Percentiles rank a stretch among this genome's conserved stretches.
These are phyloP conservation scores for Keithomyces neogunnii DNA, from an alignment of 2,329 filamentous ascomycete genomes.

Conservation along the genomic window DNA sequence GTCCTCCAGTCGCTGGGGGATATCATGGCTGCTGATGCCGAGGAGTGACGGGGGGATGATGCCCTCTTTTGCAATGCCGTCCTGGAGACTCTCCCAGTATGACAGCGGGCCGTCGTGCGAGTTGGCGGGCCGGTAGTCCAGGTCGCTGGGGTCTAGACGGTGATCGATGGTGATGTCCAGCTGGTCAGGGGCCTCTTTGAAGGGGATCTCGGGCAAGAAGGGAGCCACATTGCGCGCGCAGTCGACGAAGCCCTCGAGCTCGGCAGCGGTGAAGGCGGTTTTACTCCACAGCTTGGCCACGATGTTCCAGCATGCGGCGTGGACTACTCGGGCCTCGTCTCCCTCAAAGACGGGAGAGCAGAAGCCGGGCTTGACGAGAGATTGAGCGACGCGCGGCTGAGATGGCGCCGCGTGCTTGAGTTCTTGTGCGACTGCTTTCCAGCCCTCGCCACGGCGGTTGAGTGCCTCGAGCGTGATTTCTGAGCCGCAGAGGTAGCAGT, in stretches of 20 bases:
- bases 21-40: background rate
- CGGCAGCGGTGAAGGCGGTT: slow-evolving; percentile 3
- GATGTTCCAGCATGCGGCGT: slow-evolving; percentile 8
- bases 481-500: slow-evolving; percentile 7
- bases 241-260: slow-evolving; percentile 8
- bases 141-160: slow-evolving; percentile 2
- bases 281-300: slow-evolving; percentile 5
- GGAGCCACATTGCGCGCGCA: slow-evolving; percentile 4
- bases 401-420: slow-evolving; percentile 4
- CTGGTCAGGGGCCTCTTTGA: slow-evolving; percentile 6
- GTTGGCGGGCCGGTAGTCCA: slow-evolving; percentile 1
- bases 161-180: slow-evolving; percentile 8
- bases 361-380: slow-evolving; percentile 5
- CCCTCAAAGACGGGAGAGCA: background rate
- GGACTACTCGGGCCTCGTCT: slow-evolving; percentile 5
- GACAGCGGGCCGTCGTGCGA: background rate
- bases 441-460: slow-evolving; percentile 2
- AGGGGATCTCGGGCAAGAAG: slow-evolving; percentile 6
- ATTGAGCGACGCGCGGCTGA: background rate
- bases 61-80: slow-evolving; percentile 2
- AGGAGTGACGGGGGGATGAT: slow-evolving; percentile 5
- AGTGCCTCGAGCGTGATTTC: slow-evolving; percentile 4
- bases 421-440: slow-evolving; percentile 6
- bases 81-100: slow-evolving; percentile 4
- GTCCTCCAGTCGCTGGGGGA: slow-evolving; percentile 2